A percentile compares a stretch with the other conserved stretches of the same genome.
Conservation (phyloP, 768 basidiomycete species). For the Porphyrellus cyaneotinctus region DNA sequence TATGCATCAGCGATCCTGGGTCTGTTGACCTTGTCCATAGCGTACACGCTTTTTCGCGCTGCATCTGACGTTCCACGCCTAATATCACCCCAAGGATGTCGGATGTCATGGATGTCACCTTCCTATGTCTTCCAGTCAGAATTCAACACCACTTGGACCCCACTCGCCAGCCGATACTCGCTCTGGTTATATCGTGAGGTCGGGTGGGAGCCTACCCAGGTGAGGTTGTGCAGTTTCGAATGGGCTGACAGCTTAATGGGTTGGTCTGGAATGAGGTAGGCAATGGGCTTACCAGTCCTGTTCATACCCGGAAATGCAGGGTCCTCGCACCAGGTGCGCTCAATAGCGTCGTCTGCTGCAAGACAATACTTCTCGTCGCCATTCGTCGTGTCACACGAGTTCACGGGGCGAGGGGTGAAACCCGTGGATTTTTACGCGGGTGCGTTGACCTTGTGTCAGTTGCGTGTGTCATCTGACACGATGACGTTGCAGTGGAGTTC, state of each 20-base stretch:
- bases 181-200: slow-evolving; percentile 91
- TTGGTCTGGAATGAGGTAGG: slow-evolving; percentile 12
- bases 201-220: slow-evolving; percentile 72
- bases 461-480: not conserved
- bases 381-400: slow-evolving; percentile 48
- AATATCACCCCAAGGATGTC: slow-evolving; percentile 86
- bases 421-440: slow-evolving; percentile 86
- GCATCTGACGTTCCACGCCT: slow-evolving; percentile 41
- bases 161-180: slow-evolving; percentile 68
- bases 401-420: slow-evolving; percentile 42
- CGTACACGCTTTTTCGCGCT: slow-evolving; percentile 41
- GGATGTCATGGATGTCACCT: slow-evolving; percentile 96
- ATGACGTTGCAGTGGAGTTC: slow-evolving; percentile 61
- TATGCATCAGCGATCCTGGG: slow-evolving; percentile 13
- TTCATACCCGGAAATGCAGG: slow-evolving; percentile 99
- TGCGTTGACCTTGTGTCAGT: slow-evolving; percentile 30
- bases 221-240: slow-evolving; percentile 27
- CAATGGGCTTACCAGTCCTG: slow-evolving; percentile 74
- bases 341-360: slow-evolving; percentile 88
- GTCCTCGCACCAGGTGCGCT: slow-evolving; percentile 88
- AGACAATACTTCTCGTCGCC: slow-evolving; percentile 74
- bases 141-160: slow-evolving; percentile 67
- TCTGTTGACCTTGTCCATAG: slow-evolving; percentile 37
- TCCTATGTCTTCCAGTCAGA: slow-evolving; percentile 72
- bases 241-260: not conserved